Evolutionary conservation across 129 eudicot species (phyloP).

Genomic region (carrot (Daucus carota)): DH1_v3.0 NC_030386.2:36828001-36828500

Average conservation of each 20-base stretch:
- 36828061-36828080: conserved; percentile 9
- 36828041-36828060: not conserved
- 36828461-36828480: conserved; percentile 80
- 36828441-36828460: conserved; percentile 68
- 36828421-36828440: conserved; percentile 61
- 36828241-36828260: conserved; percentile 64
- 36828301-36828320: not conserved
- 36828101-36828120: conserved; percentile 75
- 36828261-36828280: conserved; percentile 77
- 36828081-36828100: conserved; percentile 88
- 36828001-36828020: conserved; percentile 55
- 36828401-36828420: conserved; percentile 90
- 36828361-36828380: conserved; percentile 29
- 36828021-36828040: conserved; percentile 6
- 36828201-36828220: conserved; percentile 63
- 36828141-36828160: conserved; percentile 49
- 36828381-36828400: conserved; percentile 80
- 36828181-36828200: conserved; percentile 54
- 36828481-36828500: conserved; percentile 63
- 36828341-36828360: conserved; percentile 19
- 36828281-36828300: conserved; percentile 23
- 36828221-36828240: conserved; percentile 41
- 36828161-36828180: conserved; percentile 58
- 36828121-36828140: conserved; percentile 44
- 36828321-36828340: conserved; percentile 3